phyloP scores from a whole-genome alignment of 1,284 basidiomycete species.

The Hemileia vastatrix region DNA sequence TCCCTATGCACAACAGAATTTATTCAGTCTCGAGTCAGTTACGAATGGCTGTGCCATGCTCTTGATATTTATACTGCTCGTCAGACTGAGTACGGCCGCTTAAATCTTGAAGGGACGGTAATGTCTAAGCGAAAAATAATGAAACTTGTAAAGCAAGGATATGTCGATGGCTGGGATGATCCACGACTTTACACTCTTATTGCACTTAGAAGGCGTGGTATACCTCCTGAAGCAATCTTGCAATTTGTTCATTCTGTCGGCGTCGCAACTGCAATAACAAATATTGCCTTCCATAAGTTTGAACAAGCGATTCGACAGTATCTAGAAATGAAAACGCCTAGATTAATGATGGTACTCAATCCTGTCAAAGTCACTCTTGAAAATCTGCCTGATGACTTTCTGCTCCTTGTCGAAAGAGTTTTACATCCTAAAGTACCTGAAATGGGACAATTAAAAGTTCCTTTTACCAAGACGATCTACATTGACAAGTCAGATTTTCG shows the following conservation, averaged over 20 bases:
- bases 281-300: conserved; percentile 78
- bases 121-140: conserved; percentile 96
- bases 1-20: conserved; percentile 97
- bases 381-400: conserved; percentile 79
- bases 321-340: conserved; percentile 76
- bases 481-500: conserved; percentile 95
- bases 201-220: conserved; percentile 81
- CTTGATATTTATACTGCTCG: conserved; percentile 95
- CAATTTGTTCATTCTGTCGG: conserved; percentile 87
- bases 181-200: conserved; percentile 97
- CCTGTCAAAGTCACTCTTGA: conserved; percentile 86
- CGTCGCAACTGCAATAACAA: conserved; percentile 75
- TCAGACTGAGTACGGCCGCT: conserved; percentile 92
- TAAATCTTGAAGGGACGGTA: conserved; percentile 88
- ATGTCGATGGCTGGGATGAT: conserved; percentile 93
- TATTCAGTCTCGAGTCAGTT: conserved; percentile 88
- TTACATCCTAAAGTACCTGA: conserved; percentile 88
- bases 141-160: conserved; percentile 70
- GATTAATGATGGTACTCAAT: conserved; percentile 82
- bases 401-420: conserved; percentile 75
- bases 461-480: conserved; percentile 81
- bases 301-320: conserved; percentile 81
- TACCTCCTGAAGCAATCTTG: conserved; percentile 88
- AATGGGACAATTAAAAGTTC: conserved; percentile 71
- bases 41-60: conserved; percentile 98